Evolutionary conservation across 1,139 yeast genomes (phyloP).

Genomic region (Yamadazyma taylorii): DNA sequence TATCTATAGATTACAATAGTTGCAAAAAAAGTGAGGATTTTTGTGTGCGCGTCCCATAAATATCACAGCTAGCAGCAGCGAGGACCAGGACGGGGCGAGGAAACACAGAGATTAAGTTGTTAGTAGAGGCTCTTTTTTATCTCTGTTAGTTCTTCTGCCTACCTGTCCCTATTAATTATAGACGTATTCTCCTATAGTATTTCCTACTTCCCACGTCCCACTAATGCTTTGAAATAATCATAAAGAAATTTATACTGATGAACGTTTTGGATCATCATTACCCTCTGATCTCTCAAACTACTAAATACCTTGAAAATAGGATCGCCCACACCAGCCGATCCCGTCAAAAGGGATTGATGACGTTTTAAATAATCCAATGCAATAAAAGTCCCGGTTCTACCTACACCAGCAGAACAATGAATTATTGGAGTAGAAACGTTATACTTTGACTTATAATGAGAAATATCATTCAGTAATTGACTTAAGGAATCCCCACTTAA

Average conservation of each 20-base stretch:
- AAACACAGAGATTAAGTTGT: no score
- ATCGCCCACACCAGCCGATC: slow-evolving; percentile 16
- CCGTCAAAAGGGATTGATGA: slow-evolving; percentile 18
- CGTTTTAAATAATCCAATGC: slow-evolving; percentile 59
- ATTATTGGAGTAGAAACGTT: slow-evolving; percentile 41
- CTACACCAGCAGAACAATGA: slow-evolving; percentile 87
- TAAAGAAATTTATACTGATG: slow-evolving; percentile 55
- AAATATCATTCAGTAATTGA: slow-evolving; percentile 27
- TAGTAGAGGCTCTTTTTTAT: no score
- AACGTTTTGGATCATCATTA: slow-evolving; percentile 69
- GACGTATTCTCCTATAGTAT: not conserved
- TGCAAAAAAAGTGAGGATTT: no score
- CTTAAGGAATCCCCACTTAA: slow-evolving; percentile 40
- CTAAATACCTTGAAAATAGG: slow-evolving; percentile 37
- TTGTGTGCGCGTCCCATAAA: no score
- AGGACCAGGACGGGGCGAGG: no score
- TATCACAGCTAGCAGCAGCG: no score
- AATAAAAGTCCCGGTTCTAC: slow-evolving; percentile 78
- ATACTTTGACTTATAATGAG: slow-evolving; percentile 9
- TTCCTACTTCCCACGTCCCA: no score
- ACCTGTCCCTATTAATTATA: no score
- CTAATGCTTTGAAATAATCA: slow-evolving; percentile 18
- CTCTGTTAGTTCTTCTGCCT: no score
- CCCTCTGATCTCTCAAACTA: slow-evolving; percentile 51
- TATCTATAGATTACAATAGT: no score